Evolutionary conservation across 495 filamentous ascomycete species (phyloP).

Genomic region (Chlorociboria aeruginascens): DNA sequence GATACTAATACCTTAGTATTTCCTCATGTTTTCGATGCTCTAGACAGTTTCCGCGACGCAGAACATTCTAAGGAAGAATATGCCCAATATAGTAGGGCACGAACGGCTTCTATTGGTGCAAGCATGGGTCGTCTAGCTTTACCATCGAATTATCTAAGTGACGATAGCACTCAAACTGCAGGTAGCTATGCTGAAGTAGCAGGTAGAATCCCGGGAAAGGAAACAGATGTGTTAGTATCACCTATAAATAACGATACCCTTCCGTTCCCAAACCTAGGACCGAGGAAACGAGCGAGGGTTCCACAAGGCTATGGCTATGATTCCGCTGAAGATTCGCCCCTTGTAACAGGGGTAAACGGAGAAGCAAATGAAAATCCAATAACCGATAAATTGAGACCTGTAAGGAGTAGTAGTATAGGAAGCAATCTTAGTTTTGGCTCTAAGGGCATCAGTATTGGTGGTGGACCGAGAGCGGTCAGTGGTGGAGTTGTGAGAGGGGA

Average conservation of each 20-base stretch:
- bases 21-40: conserved; percentile 75
- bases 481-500: conserved; percentile 9
- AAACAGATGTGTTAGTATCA: neutral
- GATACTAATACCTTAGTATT: conserved; percentile 81
- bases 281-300: conserved; percentile 4
- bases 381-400: neutral
- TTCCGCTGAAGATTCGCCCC: conserved; percentile 11
- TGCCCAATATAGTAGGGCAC: conserved; percentile 19
- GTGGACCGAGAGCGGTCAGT: conserved; percentile 10
- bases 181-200: conserved; percentile 6
- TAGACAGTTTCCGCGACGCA: conserved; percentile 50
- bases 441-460: conserved; percentile 15
- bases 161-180: conserved; percentile 7
- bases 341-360: neutral
- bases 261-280: neutral
- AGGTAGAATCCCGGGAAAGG: neutral
- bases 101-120: conserved; percentile 10
- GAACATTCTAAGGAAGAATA: conserved; percentile 40
- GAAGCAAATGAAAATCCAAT: conserved; percentile 1
- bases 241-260: neutral
- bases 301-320: conserved; percentile 10
- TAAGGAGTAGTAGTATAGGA: conserved; percentile 13
- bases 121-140: conserved; percentile 2
- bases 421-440: conserved; percentile 16
- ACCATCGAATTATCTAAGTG: conserved; percentile 7